Evolutionary conservation across 108 stramenopile genomes (phyloP).

Genomic region (Mediolabrus comicus): DNA sequence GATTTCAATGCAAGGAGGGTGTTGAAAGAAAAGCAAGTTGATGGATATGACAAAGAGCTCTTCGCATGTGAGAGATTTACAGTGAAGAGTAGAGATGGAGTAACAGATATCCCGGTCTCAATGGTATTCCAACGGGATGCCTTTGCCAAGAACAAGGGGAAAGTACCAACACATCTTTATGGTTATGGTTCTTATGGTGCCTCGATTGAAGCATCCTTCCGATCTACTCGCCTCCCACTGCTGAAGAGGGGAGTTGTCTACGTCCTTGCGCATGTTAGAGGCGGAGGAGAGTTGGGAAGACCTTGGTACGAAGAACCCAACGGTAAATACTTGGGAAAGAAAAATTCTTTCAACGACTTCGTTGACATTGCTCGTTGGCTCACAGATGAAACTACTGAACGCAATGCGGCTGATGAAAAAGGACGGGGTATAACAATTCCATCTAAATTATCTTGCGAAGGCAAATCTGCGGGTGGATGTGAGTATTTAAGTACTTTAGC

Average conservation of each 20-base stretch:
- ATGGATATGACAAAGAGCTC: conserved; percentile 73
- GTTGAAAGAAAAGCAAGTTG: conserved; percentile 83
- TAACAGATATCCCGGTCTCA: conserved; percentile 77
- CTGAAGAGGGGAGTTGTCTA: conserved; percentile 88
- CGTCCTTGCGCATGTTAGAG: conserved; percentile 92
- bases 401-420: background rate
- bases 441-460: conserved; percentile 63
- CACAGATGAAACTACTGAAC: background rate
- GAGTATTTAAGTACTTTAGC: too few relatives aligned
- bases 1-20: conserved; percentile 47
- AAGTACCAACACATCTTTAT: conserved; percentile 76
- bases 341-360: conserved; percentile 95
- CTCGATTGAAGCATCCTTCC: conserved; percentile 79
- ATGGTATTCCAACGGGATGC: conserved; percentile 84
- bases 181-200: conserved; percentile 94
- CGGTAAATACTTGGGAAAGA: conserved; percentile 90
- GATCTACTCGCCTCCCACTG: conserved; percentile 69
- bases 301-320: conserved; percentile 95
- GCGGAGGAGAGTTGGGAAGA: conserved; percentile 96
- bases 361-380: conserved; percentile 74
- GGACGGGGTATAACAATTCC: conserved; percentile 44
- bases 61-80: conserved; percentile 77
- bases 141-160: conserved; percentile 36
- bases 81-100: conserved; percentile 79
- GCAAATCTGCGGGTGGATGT: conserved; percentile 73